These are phyloP conservation scores for Westerdykella ornata DNA, from an alignment of 2,329 filamentous ascomycete species.

Conservation along the genomic window DNA sequence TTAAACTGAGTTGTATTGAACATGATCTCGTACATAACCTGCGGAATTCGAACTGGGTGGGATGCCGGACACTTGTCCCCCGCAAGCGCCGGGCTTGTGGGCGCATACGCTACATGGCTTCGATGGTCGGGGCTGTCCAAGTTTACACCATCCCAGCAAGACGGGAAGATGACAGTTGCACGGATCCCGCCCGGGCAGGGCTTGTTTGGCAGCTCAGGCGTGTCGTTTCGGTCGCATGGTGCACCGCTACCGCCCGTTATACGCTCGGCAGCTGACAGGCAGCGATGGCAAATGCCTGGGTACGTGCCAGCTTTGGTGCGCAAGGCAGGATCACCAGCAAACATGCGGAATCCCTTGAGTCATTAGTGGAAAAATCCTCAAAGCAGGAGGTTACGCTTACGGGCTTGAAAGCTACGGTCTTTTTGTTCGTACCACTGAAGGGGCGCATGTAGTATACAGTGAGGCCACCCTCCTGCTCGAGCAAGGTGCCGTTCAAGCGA, in stretches of 20 bases:
- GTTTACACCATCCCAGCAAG: conserved; percentile 32
- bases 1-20: conserved; percentile 37
- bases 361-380: neutral
- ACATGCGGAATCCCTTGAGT: conserved; percentile 58
- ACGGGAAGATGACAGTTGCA: conserved; percentile 41
- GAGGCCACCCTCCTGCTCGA: conserved; percentile 30
- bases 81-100: conserved; percentile 79
- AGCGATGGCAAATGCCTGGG: conserved; percentile 33
- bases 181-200: conserved; percentile 34
- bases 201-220: conserved; percentile 36
- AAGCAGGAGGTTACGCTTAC: neutral
- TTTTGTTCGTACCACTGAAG: conserved; percentile 20
- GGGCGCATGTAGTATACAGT: conserved; percentile 36
- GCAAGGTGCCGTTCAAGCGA: conserved; percentile 22
- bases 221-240: conserved; percentile 21
- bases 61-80: conserved; percentile 50
- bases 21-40: conserved; percentile 44
- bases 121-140: conserved; percentile 59
- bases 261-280: conserved; percentile 34
- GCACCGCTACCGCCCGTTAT: conserved; percentile 14
- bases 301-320: conserved; percentile 2
- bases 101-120: conserved; percentile 89
- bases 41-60: conserved; percentile 42
- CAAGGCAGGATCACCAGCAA: conserved; percentile 51
- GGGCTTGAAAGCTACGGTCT: conserved; percentile 38